Evolutionary conservation across 768 basidiomycete species (phyloP), one percentile per base, ranked within the genome.

Genomic region (Suillus cothurnatus): DNA sequence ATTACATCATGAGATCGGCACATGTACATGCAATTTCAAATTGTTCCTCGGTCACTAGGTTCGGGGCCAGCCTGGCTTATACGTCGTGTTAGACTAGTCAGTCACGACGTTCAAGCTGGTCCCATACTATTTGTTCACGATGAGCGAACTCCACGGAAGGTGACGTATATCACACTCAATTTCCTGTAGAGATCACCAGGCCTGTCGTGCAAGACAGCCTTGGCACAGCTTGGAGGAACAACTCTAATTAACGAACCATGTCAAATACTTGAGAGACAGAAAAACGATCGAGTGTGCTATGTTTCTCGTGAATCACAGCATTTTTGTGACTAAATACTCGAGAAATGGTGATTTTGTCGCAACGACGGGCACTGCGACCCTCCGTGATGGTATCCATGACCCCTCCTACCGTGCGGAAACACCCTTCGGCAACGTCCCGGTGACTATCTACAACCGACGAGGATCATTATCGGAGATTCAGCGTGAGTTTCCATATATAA

Each of bases 301-400:
- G 52, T 32, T 32, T 31, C 28, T 52, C 26, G 31, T 50, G 21
- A 55, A 34, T n/a, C 31, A 55, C 53, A 32, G 53, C 53, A n/a
- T 9, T 34, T 34, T 8, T 7, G 32, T 34, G 32, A 34, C 31
- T 23, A 26, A 6, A 23, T 15, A 23, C 23, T 49, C n/a, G 23
- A 49, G n/a, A 47, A 47, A n/a, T n/a, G n/a, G n/a, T n/a, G n/a
- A n/a, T n/a, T 1, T 34, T 14, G 8, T 57, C 56, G 56, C 57
- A 21, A 39, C 26, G 38, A 41, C 38, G 58, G 58, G 38, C 19
- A 26, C 26, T 41, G 58, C 58, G 58, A 59, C 0, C 1, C 5
- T 59, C 58, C 58, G 58, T 59, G 58, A 59, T 41, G 38, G 26
- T 28, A 34, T 39, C 23, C 15, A 26, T 17, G 57, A 58, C 36